These are phyloP conservation scores for Cutaneotrichosporon cavernicola DNA, from an alignment of 1,284 basidiomycete genomes.

Conservation along the genomic window DNA sequence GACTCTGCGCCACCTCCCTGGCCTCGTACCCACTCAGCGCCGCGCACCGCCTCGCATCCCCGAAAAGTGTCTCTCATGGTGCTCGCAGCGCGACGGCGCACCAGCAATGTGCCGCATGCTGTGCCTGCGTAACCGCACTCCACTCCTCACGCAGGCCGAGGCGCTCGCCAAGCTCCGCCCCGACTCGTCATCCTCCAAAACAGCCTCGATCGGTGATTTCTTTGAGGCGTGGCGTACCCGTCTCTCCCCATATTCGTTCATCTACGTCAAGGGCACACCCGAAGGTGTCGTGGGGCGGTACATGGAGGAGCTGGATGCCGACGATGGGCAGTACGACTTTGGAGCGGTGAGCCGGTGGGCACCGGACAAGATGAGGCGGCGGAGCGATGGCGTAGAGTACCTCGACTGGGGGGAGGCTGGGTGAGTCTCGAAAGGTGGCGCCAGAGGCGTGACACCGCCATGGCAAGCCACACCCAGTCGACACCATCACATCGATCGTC, in stretches of 20 bases:
- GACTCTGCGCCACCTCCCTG: background rate
- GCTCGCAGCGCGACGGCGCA: constrained; percentile 36
- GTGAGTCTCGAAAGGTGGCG: constrained; percentile 29
- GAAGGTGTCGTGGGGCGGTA: constrained; percentile 49
- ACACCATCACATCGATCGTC: background rate
- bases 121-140: constrained; percentile 36
- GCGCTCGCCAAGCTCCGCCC: constrained; percentile 35
- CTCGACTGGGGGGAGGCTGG: constrained; percentile 47
- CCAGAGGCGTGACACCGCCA: background rate
- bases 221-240: constrained; percentile 32
- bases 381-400: constrained; percentile 29
- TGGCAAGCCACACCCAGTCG: too few species aligned
- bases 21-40: background rate
- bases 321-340: constrained; percentile 48
- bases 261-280: constrained; percentile 42
- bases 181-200: background rate
- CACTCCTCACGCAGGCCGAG: constrained; percentile 28
- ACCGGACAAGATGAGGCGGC: constrained; percentile 18
- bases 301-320: constrained; percentile 49
- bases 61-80: constrained; percentile 47
- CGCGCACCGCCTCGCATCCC: constrained; percentile 26
- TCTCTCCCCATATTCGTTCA: constrained; percentile 41
- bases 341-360: constrained; percentile 34
- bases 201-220: constrained; percentile 13
- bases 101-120: constrained; percentile 45